A percentile compares a stretch with the other conserved stretches of the same genome.
These are phyloP conservation scores for Arthrinium phaeospermum DNA, from an alignment of 2,329 filamentous ascomycete species.

Conservation along the genomic window DNA sequence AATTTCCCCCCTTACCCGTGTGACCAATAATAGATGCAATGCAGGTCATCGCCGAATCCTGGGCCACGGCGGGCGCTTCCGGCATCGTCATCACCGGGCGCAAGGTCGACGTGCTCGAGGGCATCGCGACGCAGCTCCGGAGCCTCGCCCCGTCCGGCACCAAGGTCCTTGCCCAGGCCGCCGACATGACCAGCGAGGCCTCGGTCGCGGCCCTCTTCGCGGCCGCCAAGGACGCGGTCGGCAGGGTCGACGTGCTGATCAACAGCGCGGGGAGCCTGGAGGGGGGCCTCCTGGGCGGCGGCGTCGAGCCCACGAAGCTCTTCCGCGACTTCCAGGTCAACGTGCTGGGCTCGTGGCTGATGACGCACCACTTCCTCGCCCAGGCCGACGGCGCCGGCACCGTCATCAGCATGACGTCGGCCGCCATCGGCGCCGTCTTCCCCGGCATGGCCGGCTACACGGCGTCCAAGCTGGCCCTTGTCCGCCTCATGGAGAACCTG, in stretches of 20 bases:
- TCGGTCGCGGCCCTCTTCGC: slow-evolving; percentile 29
- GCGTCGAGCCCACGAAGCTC: slow-evolving; percentile 23
- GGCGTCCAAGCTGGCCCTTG: slow-evolving; percentile 28
- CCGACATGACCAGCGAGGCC: slow-evolving; percentile 28
- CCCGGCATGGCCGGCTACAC: slow-evolving; percentile 26
- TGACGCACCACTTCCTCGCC: slow-evolving; percentile 28
- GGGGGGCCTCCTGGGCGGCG: slow-evolving; percentile 24
- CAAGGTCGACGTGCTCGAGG: slow-evolving; percentile 29
- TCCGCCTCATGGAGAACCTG: slow-evolving; percentile 28
- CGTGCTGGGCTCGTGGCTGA: slow-evolving; percentile 28
- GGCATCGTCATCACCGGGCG: slow-evolving; percentile 31
- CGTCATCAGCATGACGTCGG: slow-evolving; percentile 27
- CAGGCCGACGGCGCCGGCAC: slow-evolving; percentile 28
- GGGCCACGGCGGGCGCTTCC: slow-evolving; percentile 29
- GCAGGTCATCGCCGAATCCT: slow-evolving; percentile 31
- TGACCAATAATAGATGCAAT: slow-evolving; percentile 24
- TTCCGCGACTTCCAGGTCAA: slow-evolving; percentile 30
- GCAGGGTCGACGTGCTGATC: no score
- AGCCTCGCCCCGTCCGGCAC: slow-evolving; percentile 25
- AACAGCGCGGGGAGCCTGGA: slow-evolving; percentile 26
- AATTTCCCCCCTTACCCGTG: slow-evolving; percentile 6
- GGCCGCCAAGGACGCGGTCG: slow-evolving; percentile 6
- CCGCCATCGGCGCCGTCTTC: slow-evolving; percentile 2
- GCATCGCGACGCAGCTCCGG: slow-evolving; percentile 25
- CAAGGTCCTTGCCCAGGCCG: slow-evolving; percentile 26